Base-by-base conservation (phyloP, 73 alveolate species). In the Breviolum minutum region DNA sequence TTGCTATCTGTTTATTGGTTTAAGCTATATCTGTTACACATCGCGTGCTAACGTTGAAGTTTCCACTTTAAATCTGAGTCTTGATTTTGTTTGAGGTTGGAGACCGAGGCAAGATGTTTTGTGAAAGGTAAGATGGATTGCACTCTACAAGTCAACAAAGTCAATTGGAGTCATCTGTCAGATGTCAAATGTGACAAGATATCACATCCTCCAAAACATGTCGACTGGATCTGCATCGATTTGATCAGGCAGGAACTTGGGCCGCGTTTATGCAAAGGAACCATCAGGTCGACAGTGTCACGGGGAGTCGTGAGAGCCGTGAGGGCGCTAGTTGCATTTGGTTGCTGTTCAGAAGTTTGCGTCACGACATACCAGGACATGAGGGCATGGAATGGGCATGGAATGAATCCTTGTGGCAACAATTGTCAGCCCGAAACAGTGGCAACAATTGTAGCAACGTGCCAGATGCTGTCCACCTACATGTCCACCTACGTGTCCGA, bases 391-490 rank as follows among this genome's bases (percentile, higher is more conserved):
- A 73, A 73, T 26, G 48, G 14, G 22, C 83, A 6, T 26, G 14
- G 30, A 73, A 73, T 26, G 48, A 48, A 73, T 20, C 54, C 60
- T 30, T 13, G 83, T 26, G n/a, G n/a, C 17, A 48, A 20, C n/a
- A n/a, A n/a, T n/a, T n/a, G n/a, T 11, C 16, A 10, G 48, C 30
- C 22, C 83, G 6, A 19, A 73, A 73, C 54, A 7, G 30, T 19
- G 8, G 32, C 40, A 17, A 12, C 13, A 19, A 17, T 22, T 13
- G 82, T 71, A 1, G n/a, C 87, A 11, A 13, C 12, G 63, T 8
- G 64, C 87, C 87, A 79, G 87, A 79, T 79, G 87, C 87, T 79
- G 26, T 79, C 87, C 26, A 79, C 64, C 17, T 79, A 32, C 64
- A 8, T 79, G 64, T 29, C 87, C 24, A 79, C 64, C 17, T 27